These are phyloP conservation scores for Boletus sp. DNA, from an alignment of 768 basidiomycete genomes.

Conservation along the genomic window DNA sequence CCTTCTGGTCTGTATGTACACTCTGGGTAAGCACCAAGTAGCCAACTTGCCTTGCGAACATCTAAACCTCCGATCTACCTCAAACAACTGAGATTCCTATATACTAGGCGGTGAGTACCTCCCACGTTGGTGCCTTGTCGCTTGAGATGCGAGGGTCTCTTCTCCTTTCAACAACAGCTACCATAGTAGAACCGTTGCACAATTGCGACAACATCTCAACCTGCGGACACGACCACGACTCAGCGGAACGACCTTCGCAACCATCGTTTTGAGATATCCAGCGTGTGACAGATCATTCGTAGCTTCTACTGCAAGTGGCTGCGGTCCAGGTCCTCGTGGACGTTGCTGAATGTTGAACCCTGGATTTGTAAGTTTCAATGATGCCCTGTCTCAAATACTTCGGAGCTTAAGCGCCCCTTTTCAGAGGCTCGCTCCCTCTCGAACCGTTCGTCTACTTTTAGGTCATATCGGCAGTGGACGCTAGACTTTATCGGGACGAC, in stretches of 20 bases:
- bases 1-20: constrained; percentile 7
- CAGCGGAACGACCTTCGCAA: not conserved
- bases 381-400: constrained; percentile 12
- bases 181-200: not conserved
- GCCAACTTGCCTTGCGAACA: not conserved
- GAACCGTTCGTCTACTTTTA: constrained; percentile 3
- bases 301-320: constrained; percentile 4
- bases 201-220: not conserved
- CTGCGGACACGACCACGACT: not conserved
- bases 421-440: constrained; percentile 3
- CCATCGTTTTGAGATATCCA: not conserved
- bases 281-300: not conserved
- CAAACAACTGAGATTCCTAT: not conserved
- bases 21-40: constrained; percentile 1
- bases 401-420: constrained; percentile 36
- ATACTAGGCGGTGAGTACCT: not conserved
- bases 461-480: not conserved
- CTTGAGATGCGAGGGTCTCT: not conserved
- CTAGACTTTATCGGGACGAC: constrained; percentile 7
- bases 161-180: not conserved
- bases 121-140: not conserved
- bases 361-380: constrained; percentile 20
- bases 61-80: not conserved
- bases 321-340: constrained; percentile 15
- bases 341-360: constrained; percentile 13